Percentiles rank a stretch among this genome's conserved stretches.
These are phyloP conservation scores for Glycine tomentella DNA, from an alignment of 306 rosid species.

Conservation along the genomic window DNA sequence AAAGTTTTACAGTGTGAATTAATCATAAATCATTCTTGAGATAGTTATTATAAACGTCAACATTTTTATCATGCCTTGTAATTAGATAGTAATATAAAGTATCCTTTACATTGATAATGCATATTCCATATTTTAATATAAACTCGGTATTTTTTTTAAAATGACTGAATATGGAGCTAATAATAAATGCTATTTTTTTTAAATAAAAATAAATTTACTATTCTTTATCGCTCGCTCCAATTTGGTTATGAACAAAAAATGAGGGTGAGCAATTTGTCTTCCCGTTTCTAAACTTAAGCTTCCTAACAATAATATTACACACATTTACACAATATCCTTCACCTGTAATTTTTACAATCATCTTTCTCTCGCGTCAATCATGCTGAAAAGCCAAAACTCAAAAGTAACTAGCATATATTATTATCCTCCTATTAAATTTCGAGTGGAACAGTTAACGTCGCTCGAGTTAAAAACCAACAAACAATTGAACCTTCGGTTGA, in stretches of 20 bases:
- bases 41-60: too few relatives aligned
- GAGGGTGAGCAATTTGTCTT: not conserved
- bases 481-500: constrained; percentile 16
- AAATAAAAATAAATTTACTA: not conserved
- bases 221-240: not conserved
- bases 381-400: not conserved
- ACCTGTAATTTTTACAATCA: not conserved
- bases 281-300: not conserved
- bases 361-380: not conserved
- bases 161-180: constrained; percentile 4
- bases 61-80: too few relatives aligned
- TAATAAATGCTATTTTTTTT: not conserved
- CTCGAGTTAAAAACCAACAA: too few relatives aligned
- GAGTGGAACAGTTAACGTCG: not conserved
- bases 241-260: constrained; percentile 2
- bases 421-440: not conserved
- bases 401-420: not conserved
- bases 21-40: not conserved
- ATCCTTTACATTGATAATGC: not conserved
- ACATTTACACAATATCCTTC: not conserved
- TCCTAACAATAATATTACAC: not conserved
- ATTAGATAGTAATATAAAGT: not conserved
- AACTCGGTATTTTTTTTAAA: not conserved
- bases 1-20: too few relatives aligned
- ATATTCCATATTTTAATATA: not conserved